Evolutionary conservation across 106 monocot genomes (phyloP), one percentile per base, ranked within the genome.

Genomic region (Phalaenopsis aphrodite): DNA sequence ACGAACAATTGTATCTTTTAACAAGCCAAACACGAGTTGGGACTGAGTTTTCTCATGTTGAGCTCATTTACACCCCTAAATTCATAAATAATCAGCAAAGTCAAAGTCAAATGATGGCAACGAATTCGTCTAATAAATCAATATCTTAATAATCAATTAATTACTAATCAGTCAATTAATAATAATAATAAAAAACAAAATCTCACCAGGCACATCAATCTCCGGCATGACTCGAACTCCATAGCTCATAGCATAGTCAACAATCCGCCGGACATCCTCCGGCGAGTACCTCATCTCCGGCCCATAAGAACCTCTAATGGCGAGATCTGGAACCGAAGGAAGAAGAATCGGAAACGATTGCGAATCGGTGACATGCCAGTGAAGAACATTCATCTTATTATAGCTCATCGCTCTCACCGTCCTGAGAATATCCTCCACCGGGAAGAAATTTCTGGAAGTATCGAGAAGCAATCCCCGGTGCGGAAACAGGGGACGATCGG

Each of bases 311-410:
- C 83, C 83, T 58, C 61, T 83, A 11, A 57, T 45, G 0, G 78
- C 83, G 77, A 83, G 83, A n/a, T 72, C 78, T 56, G 78, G 78
- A 42, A 78, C 72, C 14, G 83, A 83, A 5, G 78, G 83, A 42
- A 83, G 71, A 14, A 78, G 72, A 43, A 83, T 78, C 12, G 83
- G 83, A 18, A 83, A 83, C 24, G 83, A 83, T 4, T 83, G 78
- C 30, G 83, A 69, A 47, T 83, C 83, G 3, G 83, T 83, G 14
- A 83, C 61, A 48, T 83, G 83, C 82, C 82, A 83, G 23, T 83
- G 83, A 36, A 83, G 78, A 48, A 83, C 83, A 39, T 83, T 83
- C 43, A 83, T 78, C 78, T 83, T 83, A 36, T 83, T 83, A 10
- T 55, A 24, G 24, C 73, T 36, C 83, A 83, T 78, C 41, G 72